phyloP scores from a whole-genome alignment of 1,139 yeast species.

The Saccharomyces hybrid region DNA sequence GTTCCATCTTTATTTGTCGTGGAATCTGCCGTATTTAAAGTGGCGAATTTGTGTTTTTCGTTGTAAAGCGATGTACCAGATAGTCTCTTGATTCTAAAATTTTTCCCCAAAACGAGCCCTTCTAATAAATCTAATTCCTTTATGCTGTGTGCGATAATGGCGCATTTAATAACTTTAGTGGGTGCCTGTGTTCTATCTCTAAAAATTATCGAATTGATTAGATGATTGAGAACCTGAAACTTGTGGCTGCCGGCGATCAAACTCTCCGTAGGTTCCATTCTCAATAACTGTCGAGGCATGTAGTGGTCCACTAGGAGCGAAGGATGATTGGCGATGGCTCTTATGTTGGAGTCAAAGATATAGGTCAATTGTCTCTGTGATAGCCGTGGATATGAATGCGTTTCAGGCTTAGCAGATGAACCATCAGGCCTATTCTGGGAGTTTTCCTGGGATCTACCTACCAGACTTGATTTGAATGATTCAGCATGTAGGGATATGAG shows the following conservation, averaged over 20 bases:
- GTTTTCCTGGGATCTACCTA: slow-evolving; percentile 8
- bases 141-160: slow-evolving; percentile 53
- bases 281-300: slow-evolving; percentile 57
- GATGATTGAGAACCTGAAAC: slow-evolving; percentile 45
- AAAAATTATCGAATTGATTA: slow-evolving; percentile 35
- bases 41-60: slow-evolving; percentile 15
- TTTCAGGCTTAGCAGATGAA: neutral
- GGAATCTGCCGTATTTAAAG: slow-evolving; percentile 2
- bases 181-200: slow-evolving; percentile 14
- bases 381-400: slow-evolving; percentile 16
- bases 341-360: slow-evolving; percentile 44
- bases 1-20: slow-evolving; percentile 8
- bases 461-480: slow-evolving; percentile 29
- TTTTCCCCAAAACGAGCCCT: slow-evolving; percentile 56
- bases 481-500: slow-evolving; percentile 45
- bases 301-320: slow-evolving; percentile 66
- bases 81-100: slow-evolving; percentile 48
- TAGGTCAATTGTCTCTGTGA: slow-evolving; percentile 32
- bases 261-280: slow-evolving; percentile 56
- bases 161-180: slow-evolving; percentile 26
- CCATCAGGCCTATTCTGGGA: neutral
- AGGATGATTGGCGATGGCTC: slow-evolving; percentile 53
- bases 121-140: slow-evolving; percentile 67
- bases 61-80: slow-evolving; percentile 55
- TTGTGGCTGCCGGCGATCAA: slow-evolving; percentile 52